phyloP scores from a whole-genome alignment of 2,329 filamentous ascomycete genomes.

The Parascedosporium putredinis region DNA sequence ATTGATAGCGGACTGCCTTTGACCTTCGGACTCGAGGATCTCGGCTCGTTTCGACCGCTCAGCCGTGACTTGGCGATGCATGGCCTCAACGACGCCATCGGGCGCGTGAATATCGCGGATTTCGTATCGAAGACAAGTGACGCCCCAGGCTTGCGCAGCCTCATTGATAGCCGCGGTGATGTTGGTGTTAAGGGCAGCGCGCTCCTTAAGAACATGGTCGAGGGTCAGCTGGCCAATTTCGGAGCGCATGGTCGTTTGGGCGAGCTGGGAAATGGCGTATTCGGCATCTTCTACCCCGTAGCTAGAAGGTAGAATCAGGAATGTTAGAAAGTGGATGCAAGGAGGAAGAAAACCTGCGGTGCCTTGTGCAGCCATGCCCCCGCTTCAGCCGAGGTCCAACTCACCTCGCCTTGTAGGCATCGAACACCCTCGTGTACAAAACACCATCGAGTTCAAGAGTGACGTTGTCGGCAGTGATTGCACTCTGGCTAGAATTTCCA shows the following conservation, averaged over 20 bases:
- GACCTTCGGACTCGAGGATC: constrained; percentile 93
- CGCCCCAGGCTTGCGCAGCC: constrained; percentile 91
- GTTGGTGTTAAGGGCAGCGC: constrained; percentile 89
- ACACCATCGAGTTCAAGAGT: constrained; percentile 94
- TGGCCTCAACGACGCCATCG: constrained; percentile 84
- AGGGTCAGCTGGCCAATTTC: constrained; percentile 95
- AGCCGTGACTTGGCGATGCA: constrained; percentile 96
- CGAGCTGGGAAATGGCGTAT: constrained; percentile 95
- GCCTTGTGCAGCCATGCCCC: no score
- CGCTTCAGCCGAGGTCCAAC: constrained; percentile 14
- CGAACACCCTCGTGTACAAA: constrained; percentile 89
- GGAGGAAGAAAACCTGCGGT: no score
- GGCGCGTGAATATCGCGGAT: constrained; percentile 97
- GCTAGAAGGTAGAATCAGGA: constrained; percentile 31
- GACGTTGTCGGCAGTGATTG: constrained; percentile 97
- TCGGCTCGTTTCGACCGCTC: constrained; percentile 96
- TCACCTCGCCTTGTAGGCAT: constrained; percentile 94
- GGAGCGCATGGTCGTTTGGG: constrained; percentile 97
- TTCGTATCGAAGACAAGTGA: constrained; percentile 92
- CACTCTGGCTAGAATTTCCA: constrained; percentile 95
- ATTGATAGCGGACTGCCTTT: constrained; percentile 95
- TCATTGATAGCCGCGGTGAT: constrained; percentile 99
- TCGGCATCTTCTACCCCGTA: constrained; percentile 98
- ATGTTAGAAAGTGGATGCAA: no score
- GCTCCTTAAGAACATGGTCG: constrained; percentile 96